A percentile compares a stretch with the other conserved stretches of the same genome.
These are phyloP conservation scores for Angophora floribunda DNA, from an alignment of 345 rosid species.

Conservation along the genomic window DNA sequence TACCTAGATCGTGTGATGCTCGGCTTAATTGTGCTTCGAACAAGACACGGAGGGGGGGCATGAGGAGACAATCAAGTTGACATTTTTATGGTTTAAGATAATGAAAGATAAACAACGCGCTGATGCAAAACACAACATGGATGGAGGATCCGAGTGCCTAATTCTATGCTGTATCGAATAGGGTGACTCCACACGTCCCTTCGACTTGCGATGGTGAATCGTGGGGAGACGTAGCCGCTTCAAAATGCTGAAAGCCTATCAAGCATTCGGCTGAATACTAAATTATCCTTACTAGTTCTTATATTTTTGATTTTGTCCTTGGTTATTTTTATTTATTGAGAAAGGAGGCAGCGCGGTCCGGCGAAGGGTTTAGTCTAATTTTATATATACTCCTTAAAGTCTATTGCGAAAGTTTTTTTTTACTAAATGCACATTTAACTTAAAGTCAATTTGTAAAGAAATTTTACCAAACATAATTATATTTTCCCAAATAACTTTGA, in stretches of 20 bases:
- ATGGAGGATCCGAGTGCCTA: not conserved
- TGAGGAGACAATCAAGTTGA: not conserved
- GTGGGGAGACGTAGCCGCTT: not conserved
- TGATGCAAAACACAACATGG: not conserved
- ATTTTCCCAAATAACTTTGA: no score
- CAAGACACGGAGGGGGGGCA: not conserved
- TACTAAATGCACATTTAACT: no score
- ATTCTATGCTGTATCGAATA: not conserved
- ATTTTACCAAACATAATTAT: not conserved
- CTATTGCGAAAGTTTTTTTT: no score
- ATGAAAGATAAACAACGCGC: not conserved
- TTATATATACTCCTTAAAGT: no score
- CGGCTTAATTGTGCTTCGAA: not conserved
- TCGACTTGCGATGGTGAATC: not conserved
- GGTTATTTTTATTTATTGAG: no score
- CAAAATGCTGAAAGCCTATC: no score
- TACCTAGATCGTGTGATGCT: not conserved
- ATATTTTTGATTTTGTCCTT: no score
- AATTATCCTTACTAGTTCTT: no score
- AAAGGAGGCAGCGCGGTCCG: no score
- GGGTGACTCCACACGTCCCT: not conserved
- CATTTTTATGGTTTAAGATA: not conserved
- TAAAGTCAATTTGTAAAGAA: no score
- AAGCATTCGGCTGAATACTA: no score
- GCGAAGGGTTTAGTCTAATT: no score